Base-by-base conservation (phyloP, 352 stramenopile genomes). In the Bremia lactucae region DNA sequence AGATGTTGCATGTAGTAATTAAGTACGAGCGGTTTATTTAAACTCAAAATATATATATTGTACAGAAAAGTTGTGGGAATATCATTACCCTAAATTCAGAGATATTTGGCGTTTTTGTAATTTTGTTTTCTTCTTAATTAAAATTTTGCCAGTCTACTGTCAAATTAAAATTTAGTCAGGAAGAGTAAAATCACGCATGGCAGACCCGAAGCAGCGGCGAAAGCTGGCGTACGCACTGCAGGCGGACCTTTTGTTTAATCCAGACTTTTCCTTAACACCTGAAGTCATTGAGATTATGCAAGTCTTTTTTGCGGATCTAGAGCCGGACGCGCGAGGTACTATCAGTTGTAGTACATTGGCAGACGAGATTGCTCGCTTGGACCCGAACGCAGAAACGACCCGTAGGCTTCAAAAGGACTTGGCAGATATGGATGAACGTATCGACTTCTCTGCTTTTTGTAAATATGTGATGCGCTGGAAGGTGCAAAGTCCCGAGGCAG, bases 211-310 rank as follows among this genome's bases (percentile, higher is more conserved):
- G 6, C 59, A 57, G 29, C 62, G 43, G 29, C 62, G 41, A 15
- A 67, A 70, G 36, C 42, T 83, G 18, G 59, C 58, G 20, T 59
- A 61, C 36, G 70, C 72, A 35, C 64, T 87, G 23, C 64, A 77
- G 39, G 76, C 76, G 47, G 63, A 87, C 35, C 56, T 72, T 34
- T 46, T 66, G 59, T 91, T 88, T 68, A 91, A 91, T 47, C 79
- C 79, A 20, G 68, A 88, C 52, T 91, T 91, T 38, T 54, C 66
- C 0, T 40, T 91, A n/a, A 91, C 79, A 34, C 69, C 73, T 6
- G 75, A 91, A 28, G 79, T 91, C 35, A 49, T 87, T 19, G 70
- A 72, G 42, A 87, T 91, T 55, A 74, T 91, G 68, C 73, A 72
- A 36, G 62, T 68, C 15, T 85, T 91, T 50, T 91, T 91, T 37